Evolutionary conservation across 2,329 filamentous ascomycete genomes (phyloP).

Genomic region (Calonectria fujianensis): DNA sequence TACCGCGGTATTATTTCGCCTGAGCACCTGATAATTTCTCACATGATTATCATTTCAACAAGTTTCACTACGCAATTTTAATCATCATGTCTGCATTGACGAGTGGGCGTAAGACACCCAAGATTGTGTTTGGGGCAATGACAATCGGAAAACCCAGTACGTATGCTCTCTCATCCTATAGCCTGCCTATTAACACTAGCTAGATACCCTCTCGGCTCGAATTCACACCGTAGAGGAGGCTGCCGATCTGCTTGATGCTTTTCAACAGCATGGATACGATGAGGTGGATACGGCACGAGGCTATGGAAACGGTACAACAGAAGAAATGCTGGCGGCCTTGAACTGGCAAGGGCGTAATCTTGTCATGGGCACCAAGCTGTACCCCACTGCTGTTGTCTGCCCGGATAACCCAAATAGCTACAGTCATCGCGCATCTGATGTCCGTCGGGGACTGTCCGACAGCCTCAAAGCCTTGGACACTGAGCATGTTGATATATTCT

Average conservation of each 20-base stretch:
- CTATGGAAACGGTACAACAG: constrained; percentile 78
- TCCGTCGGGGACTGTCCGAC: constrained; percentile 22
- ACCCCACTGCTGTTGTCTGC: constrained; percentile 12
- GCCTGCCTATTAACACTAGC: neutral
- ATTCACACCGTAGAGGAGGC: constrained; percentile 1
- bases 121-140: constrained; percentile 4
- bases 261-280: constrained; percentile 64
- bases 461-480: constrained; percentile 27
- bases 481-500: constrained; percentile 47
- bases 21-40: neutral
- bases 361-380: constrained; percentile 79
- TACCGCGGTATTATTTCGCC: neutral
- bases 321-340: constrained; percentile 81
- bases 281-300: constrained; percentile 83
- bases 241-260: neutral
- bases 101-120: neutral
- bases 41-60: neutral
- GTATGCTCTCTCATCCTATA: neutral
- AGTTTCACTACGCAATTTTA: neutral
- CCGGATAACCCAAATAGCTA: neutral
- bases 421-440: constrained; percentile 20
- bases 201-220: neutral
- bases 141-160: neutral
- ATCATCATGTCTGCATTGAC: neutral
- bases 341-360: constrained; percentile 81